Percentiles rank a stretch among this genome's conserved stretches.
phyloP scores from a whole-genome alignment of 352 stramenopile genomes.

The Phytophthora kernoviae region DNA sequence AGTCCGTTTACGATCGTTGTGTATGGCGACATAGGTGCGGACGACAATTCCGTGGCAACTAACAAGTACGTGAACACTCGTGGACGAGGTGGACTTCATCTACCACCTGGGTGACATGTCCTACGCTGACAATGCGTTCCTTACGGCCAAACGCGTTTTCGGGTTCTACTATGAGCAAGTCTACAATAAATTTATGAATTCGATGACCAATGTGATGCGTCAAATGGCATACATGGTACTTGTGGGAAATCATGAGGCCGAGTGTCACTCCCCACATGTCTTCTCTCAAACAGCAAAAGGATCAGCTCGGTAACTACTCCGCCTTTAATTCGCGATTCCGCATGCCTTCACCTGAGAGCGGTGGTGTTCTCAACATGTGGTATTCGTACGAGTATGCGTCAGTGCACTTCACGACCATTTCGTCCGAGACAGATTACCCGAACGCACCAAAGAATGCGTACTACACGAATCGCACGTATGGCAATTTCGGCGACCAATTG shows the following conservation, averaged over 20 bases:
- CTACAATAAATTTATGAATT: conserved; percentile 78
- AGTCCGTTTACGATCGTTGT: conserved; percentile 31
- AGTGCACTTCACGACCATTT: conserved; percentile 74
- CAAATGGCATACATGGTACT: conserved; percentile 70
- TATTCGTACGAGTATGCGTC: conserved; percentile 47
- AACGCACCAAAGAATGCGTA: conserved; percentile 47
- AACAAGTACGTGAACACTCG: conserved; percentile 41
- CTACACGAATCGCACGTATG: conserved; percentile 30
- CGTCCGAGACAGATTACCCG: conserved; percentile 63
- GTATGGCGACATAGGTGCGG: conserved; percentile 35
- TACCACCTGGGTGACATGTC: conserved; percentile 38
- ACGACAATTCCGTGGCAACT: conserved; percentile 32
- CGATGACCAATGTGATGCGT: conserved; percentile 40
- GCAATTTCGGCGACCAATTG: conserved; percentile 50
- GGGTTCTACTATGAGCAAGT: conserved; percentile 45
- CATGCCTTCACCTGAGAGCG: conserved; percentile 44
- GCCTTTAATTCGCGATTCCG: conserved; percentile 51
- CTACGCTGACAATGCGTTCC: conserved; percentile 39
- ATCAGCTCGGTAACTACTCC: conserved; percentile 55
- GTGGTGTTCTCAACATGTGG: conserved; percentile 46
- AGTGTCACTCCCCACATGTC: conserved; percentile 51
- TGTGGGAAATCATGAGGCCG: conserved; percentile 73
- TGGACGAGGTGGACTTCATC: conserved; percentile 31
- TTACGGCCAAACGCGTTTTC: conserved; percentile 25
- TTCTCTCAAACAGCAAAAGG: conserved; percentile 27